phyloP scores from a whole-genome alignment of 345 rosid genomes.

The Jatropha curcas region DNA sequence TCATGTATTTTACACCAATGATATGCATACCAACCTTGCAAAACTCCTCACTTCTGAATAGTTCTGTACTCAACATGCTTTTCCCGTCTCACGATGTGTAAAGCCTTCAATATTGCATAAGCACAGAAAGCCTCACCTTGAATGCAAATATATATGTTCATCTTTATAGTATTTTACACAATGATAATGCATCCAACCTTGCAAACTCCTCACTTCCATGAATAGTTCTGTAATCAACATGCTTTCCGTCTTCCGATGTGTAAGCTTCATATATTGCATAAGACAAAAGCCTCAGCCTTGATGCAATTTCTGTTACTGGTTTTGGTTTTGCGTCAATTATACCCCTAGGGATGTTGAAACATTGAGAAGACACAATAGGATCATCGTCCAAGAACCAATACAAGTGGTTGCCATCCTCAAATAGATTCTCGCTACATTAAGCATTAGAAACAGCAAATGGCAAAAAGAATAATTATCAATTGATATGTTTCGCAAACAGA shows the following conservation, averaged over 20 bases:
- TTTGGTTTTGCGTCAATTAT: conserved; percentile 73
- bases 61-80: too few species aligned
- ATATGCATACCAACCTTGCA: too few species aligned
- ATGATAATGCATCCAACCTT: conserved; percentile 47
- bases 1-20: too few species aligned
- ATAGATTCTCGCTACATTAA: conserved; percentile 65
- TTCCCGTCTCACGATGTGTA: too few species aligned
- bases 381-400: conserved; percentile 81
- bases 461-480: not conserved
- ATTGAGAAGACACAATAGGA: conserved; percentile 68
- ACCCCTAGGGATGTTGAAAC: conserved; percentile 82
- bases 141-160: conserved; percentile 5
- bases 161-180: conserved; percentile 2
- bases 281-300: conserved; percentile 63
- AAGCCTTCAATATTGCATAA: too few species aligned
- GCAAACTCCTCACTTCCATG: conserved; percentile 97
- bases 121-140: too few species aligned
- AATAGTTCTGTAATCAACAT: conserved; percentile 82
- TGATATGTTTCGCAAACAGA: conserved; percentile 9
- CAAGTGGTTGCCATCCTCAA: conserved; percentile 81
- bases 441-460: conserved; percentile 7
- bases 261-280: conserved; percentile 75
- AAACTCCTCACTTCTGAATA: too few species aligned
- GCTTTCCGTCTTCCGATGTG: conserved; percentile 71
- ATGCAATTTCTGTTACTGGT: conserved; percentile 63